Base-by-base conservation (phyloP, 768 basidiomycete species). In the Lactarius tabidus region DNA sequence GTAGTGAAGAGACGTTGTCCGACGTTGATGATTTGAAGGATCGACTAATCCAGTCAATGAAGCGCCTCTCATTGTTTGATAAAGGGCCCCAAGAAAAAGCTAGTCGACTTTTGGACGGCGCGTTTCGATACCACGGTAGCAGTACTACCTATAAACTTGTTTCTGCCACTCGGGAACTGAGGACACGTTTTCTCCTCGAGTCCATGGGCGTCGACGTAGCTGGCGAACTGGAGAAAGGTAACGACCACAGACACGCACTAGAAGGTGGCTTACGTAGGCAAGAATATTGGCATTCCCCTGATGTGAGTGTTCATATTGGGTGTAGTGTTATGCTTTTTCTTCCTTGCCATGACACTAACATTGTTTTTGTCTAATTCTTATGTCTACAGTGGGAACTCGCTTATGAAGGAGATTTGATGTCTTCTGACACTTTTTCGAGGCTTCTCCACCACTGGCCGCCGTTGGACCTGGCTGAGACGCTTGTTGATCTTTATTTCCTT, bases 401-500 rank as follows among this genome's bases (percentile, higher is more conserved):
- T 31, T 86, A 80, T 71, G 86, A 87, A 73, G 79, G 81, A 23
- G 74, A 76, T 57, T 75, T 75, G 23, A 8, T 68, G 67, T 72
- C 51, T 71, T 72, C 73, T 66, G 33, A 69, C 72, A 33, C 17
- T 66, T 81, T 62, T 71, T 75, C 55, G 67, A 71, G 52, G 73
- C 79, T 65, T 69, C 82, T 18, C 67, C 72, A 48, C 74, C 77
- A 71, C 2, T 87, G 90, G 56, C 93, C 92, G 43, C 84, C 90
- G 0, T 71, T 75, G 18, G 86, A 88, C 64, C 82, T 93, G 20
- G 82, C 82, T 9, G 71, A 75, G 33, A 72, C 69, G 20, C 79
- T 97, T 35, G 83, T 95, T 68, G 76, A 84, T 43, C 77, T 87
- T 33, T 94, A 85, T 72, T 96, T 96, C 70, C 68, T 75, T 2